Base-by-base conservation (phyloP, 2,329 filamentous ascomycete genomes). In the Huntiella moniliformis region DNA sequence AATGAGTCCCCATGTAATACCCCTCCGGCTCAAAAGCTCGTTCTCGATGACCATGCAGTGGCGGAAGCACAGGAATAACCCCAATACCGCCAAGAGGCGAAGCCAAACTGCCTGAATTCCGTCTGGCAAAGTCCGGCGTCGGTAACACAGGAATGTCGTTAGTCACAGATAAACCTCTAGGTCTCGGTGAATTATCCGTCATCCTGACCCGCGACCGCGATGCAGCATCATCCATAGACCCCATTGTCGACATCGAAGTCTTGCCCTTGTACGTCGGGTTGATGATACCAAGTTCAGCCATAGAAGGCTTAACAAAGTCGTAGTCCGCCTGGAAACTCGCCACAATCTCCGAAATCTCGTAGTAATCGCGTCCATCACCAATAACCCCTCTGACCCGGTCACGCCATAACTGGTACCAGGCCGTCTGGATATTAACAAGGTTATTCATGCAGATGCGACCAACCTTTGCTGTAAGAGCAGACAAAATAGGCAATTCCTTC, bases 401-500 rank as follows among this genome's bases (percentile, higher is more conserved):
- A 54, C 82, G 79, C 76, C 86, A 87, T 35, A 84, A 77, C 47
- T 70, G 70, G 58, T 79, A 87, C 88, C 88, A 98, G 42, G 74
- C 70, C 13, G 75, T 71, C 60, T 95, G 87, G 39, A 93, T 79
- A 52, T 81, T 77, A 53, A 95, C 75, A 56, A 96, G 85, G 55
- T 85, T 86, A 48, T 73, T 74, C 38, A 94, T 68, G 55, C 84
- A 88, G 17, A 82, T 79, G 55, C 86, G 82, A 55, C 91, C 85
- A 51, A 95, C 67, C 54, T 79, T 82, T 51, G 84, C 83, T 1
- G 88, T 95, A 52, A 91, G 64, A 5, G 67, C 63, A 44, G 91
- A 93, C 12, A 98, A 70, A 57, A 79, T 79, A 1, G 88, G 88
- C 40, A 98, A 70, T 58, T 96, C 88, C 53, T 88, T 81, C 61